These are phyloP conservation scores for Fusarium coffeatum DNA, from an alignment of 2,329 filamentous ascomycete genomes.

Conservation along the genomic window DNA sequence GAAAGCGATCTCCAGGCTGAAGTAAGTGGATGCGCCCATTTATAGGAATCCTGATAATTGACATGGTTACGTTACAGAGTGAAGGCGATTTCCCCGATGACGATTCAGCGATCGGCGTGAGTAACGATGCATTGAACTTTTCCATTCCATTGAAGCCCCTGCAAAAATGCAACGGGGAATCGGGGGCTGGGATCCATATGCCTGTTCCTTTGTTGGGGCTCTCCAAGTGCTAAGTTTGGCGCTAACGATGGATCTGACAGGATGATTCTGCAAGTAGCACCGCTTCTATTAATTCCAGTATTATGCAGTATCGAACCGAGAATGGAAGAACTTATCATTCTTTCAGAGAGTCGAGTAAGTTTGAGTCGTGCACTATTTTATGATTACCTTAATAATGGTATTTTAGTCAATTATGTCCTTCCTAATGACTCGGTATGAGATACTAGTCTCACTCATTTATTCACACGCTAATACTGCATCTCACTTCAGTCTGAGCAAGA, in stretches of 20 bases:
- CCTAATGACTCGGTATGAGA: constrained; percentile 48
- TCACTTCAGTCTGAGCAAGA: constrained; percentile 47
- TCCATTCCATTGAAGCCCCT: background rate
- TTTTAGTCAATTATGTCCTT: constrained; percentile 45
- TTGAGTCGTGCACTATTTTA: background rate
- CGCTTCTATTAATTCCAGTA: constrained; percentile 51
- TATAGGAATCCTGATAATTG: background rate
- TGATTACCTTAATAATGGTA: background rate
- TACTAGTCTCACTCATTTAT: background rate
- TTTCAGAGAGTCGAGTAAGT: constrained; percentile 48
- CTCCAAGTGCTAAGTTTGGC: background rate
- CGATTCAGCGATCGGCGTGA: constrained; percentile 43
- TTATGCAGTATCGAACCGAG: constrained; percentile 52
- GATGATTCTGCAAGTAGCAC: constrained; percentile 47
- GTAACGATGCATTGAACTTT: background rate
- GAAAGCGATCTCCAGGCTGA: constrained; percentile 31
- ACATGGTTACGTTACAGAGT: background rate
- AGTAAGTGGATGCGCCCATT: constrained; percentile 9
- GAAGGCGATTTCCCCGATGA: constrained; percentile 31
- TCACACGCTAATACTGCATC: constrained; percentile 18
- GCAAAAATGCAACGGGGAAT: background rate
- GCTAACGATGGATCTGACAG: constrained; percentile 16
- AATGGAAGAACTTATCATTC: constrained; percentile 55
- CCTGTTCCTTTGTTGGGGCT: background rate
- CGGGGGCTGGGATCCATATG: background rate